Conservation (phyloP, 768 basidiomycete species). For the Dentipellis sp. region DNA sequence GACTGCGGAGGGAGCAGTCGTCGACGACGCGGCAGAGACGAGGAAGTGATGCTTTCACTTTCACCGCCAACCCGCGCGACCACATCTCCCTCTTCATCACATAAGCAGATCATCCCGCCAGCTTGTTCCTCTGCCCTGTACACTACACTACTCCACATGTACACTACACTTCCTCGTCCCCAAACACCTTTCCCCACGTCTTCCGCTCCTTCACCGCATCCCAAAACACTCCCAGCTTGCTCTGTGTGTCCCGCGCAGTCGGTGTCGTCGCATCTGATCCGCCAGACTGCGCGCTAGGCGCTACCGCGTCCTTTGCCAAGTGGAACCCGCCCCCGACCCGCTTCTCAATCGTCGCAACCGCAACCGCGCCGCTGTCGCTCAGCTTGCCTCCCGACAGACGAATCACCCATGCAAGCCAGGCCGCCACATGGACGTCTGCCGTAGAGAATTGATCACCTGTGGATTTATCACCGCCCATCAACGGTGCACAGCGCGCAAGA, state of each 20-base stretch:
- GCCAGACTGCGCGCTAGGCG: constrained; percentile 11
- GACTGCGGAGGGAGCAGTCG: neutral
- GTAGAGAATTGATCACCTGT: constrained; percentile 77
- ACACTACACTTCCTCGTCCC: constrained; percentile 17
- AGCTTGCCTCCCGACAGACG: constrained; percentile 44
- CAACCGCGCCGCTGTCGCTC: constrained; percentile 40
- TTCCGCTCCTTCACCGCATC: constrained; percentile 48
- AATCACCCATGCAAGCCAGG: constrained; percentile 62
- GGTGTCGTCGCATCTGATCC: constrained; percentile 2
- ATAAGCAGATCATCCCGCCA: neutral
- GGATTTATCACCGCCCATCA: neutral
- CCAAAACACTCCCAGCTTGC: constrained; percentile 58
- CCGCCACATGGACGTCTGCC: constrained; percentile 72
- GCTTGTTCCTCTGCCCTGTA: neutral
- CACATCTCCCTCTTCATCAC: neutral
- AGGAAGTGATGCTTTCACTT: neutral
- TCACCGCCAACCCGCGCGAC: neutral
- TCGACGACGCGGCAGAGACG: neutral
- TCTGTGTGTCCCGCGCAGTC: constrained; percentile 12
- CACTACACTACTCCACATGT: constrained; percentile 22
- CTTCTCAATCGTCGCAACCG: constrained; percentile 41
- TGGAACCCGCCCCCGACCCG: constrained; percentile 37
- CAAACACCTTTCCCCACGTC: constrained; percentile 70
- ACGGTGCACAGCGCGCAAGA: neutral
- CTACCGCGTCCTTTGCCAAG: constrained; percentile 23